phyloP scores from a whole-genome alignment of 2,329 filamentous ascomycete species.

The Colletotrichum sp. region DNA sequence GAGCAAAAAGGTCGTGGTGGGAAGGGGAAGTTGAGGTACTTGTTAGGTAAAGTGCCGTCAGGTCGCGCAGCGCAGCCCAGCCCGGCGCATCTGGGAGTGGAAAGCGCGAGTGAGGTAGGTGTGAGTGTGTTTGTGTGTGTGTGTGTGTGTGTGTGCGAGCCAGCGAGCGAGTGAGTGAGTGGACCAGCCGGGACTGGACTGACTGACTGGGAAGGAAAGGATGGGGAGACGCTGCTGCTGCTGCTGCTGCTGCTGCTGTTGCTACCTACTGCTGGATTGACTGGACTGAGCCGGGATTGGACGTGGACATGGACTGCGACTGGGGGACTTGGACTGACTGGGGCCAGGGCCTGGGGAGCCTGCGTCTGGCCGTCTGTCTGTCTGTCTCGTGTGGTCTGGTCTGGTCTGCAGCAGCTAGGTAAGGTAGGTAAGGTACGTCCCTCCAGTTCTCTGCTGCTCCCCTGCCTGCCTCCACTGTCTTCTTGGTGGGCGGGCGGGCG shows the following conservation, averaged over 20 bases:
- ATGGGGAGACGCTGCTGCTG: not conserved
- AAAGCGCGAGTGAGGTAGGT: not conserved
- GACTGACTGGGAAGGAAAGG: not conserved
- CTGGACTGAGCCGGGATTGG: not conserved
- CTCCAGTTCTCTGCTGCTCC: not conserved
- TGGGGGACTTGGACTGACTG: not conserved
- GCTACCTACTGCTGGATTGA: not conserved
- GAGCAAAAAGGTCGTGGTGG: constrained; percentile 8
- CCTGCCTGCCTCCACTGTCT: not conserved
- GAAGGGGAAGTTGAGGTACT: constrained; percentile 21
- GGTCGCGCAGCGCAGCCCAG: not conserved
- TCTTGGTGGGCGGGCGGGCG: not conserved
- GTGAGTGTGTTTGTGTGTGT: not conserved
- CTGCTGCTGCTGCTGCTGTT: not conserved
- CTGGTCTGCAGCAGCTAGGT: not conserved
- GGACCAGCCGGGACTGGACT: not conserved
- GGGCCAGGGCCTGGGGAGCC: not conserved
- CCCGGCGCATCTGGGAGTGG: constrained; percentile 7
- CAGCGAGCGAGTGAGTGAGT: not conserved
- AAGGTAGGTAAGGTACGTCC: not conserved
- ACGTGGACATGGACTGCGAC: not conserved
- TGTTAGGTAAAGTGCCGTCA: constrained; percentile 19
- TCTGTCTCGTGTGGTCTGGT: not conserved
- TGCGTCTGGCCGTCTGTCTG: not conserved
- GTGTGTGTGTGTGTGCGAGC: not conserved